phyloP scores from a whole-genome alignment of 139 green algal genomes.

The Coccomyxa sp. region DNA sequence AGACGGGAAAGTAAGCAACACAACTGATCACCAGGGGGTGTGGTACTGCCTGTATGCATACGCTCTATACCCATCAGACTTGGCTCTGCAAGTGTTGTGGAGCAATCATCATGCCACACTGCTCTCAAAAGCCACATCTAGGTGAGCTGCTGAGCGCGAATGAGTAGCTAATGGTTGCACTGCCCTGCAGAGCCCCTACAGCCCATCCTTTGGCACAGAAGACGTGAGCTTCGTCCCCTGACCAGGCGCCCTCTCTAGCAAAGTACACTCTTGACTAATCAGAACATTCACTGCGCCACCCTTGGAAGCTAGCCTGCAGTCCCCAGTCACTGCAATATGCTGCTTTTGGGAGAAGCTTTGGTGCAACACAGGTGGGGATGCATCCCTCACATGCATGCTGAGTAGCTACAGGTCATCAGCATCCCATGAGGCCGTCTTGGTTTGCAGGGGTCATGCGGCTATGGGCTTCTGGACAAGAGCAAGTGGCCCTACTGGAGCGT shows the following conservation, averaged over 20 bases:
- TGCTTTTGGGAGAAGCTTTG: neutral
- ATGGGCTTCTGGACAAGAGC: constrained; percentile 1
- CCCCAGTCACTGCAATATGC: neutral
- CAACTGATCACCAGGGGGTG: too few species aligned
- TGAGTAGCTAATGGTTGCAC: neutral
- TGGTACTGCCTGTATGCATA: too few species aligned
- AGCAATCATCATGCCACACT: neutral
- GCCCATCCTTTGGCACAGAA: neutral
- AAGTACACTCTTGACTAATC: neutral
- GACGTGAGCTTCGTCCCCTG: neutral
- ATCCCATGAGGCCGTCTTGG: neutral
- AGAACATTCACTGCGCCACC: neutral
- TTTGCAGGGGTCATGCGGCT: constrained; percentile 3
- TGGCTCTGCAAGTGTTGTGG: neutral
- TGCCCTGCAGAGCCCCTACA: neutral
- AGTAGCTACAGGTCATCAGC: neutral
- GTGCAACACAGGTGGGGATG: neutral
- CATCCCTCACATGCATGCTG: neutral
- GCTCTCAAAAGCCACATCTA: neutral
- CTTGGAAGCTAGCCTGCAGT: neutral
- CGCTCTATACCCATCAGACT: neutral
- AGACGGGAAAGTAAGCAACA: neutral
- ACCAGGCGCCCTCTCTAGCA: neutral
- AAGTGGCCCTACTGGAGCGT: constrained; percentile 3
- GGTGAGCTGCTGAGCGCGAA: neutral